Evolutionary conservation across 139 green algal genomes (phyloP).

Genomic region (Closterium sp.): DNA sequence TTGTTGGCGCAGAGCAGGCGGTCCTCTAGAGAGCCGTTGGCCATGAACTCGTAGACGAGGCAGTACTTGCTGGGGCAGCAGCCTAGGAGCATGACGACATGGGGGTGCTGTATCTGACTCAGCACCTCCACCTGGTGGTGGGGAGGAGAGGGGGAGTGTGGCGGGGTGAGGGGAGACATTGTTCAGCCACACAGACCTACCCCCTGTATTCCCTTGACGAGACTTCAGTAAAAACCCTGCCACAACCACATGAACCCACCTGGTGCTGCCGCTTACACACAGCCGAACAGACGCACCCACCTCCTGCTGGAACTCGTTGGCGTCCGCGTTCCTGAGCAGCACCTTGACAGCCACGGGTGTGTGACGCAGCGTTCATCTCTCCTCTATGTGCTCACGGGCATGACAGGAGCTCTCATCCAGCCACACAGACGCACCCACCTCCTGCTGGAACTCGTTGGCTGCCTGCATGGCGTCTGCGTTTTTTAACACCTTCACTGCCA

Average conservation of each 20-base stretch:
- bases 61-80: slow-evolving; percentile 61
- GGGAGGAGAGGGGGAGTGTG: neutral
- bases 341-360: slow-evolving; percentile 40
- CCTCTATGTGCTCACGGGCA: too few relatives aligned
- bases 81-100: slow-evolving; percentile 68
- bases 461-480: slow-evolving; percentile 30
- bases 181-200: too few relatives aligned
- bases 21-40: slow-evolving; percentile 58
- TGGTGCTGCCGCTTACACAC: too few relatives aligned
- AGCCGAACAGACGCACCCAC: too few relatives aligned
- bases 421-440: slow-evolving; percentile 11
- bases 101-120: slow-evolving; percentile 61
- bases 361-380: neutral
- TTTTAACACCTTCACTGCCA: slow-evolving; percentile 43
- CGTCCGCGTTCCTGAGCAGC: slow-evolving; percentile 28
- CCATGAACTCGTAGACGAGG: slow-evolving; percentile 66
- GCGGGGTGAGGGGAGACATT: neutral
- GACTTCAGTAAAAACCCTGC: too few relatives aligned
- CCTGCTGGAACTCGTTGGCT: slow-evolving; percentile 29
- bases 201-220: too few relatives aligned
- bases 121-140: slow-evolving; percentile 55
- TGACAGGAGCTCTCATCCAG: too few relatives aligned
- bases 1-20: slow-evolving; percentile 32
- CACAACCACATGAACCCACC: too few relatives aligned
- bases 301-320: too few relatives aligned